These are phyloP conservation scores for Nakaseomyces sp. DNA, from an alignment of 1,139 yeast species.

Conservation along the genomic window DNA sequence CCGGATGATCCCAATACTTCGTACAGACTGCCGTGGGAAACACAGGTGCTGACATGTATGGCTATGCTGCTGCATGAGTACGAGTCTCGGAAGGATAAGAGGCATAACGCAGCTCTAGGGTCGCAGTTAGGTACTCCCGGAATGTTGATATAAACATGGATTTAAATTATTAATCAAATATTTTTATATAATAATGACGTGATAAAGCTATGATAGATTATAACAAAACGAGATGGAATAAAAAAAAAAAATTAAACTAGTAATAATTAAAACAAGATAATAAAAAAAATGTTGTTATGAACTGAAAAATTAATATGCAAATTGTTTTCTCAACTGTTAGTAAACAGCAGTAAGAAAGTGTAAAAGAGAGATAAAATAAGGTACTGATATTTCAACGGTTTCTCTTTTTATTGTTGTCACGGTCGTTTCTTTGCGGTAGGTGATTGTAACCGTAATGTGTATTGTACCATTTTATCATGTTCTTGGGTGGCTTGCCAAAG, in stretches of 20 bases:
- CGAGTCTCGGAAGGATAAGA: conserved; percentile 27
- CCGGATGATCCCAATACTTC: conserved; percentile 15
- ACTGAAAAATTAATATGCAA: neutral
- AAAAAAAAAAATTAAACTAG: neutral
- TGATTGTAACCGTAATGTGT: conserved; percentile 26
- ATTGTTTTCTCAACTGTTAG: neutral
- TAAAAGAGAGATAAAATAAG: neutral
- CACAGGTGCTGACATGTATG: conserved; percentile 32
- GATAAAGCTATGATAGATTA: no score
- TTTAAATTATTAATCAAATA: no score
- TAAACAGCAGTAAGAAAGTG: neutral
- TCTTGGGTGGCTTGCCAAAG: conserved; percentile 44
- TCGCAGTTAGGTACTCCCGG: neutral
- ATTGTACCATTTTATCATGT: conserved; percentile 43
- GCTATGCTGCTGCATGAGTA: conserved; percentile 30
- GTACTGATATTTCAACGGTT: no score
- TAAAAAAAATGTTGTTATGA: neutral
- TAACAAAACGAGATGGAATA: neutral
- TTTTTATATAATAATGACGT: no score
- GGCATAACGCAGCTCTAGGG: conserved; percentile 12
- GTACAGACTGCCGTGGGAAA: conserved; percentile 26
- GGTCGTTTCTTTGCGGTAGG: conserved; percentile 14
- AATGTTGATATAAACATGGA: neutral
- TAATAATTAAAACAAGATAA: neutral
- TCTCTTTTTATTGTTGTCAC: conserved; percentile 13